Evolutionary conservation across 176 grass and related monocot genomes (phyloP), one percentile per base, ranked within the genome.

Genomic region (Oryza glumipatula): DNA sequence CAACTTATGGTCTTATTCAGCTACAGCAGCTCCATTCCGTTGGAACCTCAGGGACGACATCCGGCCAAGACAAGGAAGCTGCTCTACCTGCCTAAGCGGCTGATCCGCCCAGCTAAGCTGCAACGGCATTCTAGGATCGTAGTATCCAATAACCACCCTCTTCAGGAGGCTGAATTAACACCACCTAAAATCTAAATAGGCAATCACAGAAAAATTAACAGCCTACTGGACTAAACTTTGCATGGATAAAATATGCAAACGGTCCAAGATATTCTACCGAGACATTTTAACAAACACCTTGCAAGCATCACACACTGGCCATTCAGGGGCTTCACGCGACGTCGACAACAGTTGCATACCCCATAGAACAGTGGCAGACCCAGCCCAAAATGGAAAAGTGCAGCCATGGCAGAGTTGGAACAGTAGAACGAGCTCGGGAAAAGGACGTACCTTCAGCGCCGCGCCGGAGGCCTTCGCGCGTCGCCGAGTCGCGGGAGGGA

Each of bases 201-300:
- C 46, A 8, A 80, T 4, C 11, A 8, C 48, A 33, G 10, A 68
- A 1, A 9, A 17, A 22, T 35, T 30, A 17, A 33, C 17, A 2
- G 30, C 24, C 5, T n/a, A 5, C 7, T 8, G 56, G 21, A 83
- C 11, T 66, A 48, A 32, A 65, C 17, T 4, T 47, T 70, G 43
- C 21, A 41, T 7, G 5, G 17, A 35, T 36, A 3, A 17, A 16
- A 46, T 9, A 46, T 21, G 16, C 22, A 2, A 83, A 66, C 2
- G 17, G 35, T 66, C 14, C 39, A 52, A 13, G 39, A 11, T 9
- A 26, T 30, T 3, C 14, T 23, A 9, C 0, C 26, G 13, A 68
- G 75, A 65, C 45, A 84, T 79, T 68, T 19, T 30, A 84, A 47
- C 70, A 35, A 83, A 83, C 70, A 73, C 33, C 36, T 73, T 16